Evolutionary conservation across 2,329 filamentous ascomycete genomes (phyloP), one percentile per base, ranked within the genome.

Genomic region (Colletotrichum sp.): DNA sequence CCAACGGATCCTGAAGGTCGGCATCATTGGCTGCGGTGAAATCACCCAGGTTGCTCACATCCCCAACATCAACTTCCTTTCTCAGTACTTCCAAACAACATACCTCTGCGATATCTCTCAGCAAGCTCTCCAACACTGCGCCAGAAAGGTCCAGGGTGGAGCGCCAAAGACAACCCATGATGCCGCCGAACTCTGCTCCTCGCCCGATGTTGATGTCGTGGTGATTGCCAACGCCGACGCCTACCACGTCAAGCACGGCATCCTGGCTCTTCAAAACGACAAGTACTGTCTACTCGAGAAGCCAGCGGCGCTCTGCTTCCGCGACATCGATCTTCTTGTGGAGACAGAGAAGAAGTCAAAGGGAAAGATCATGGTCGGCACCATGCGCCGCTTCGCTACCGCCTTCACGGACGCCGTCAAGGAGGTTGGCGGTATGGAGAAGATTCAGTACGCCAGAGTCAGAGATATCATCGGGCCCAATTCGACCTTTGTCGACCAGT

Each of bases 221-320:
- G 84, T 93, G 77, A 85, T 92, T 69, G 84, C 85, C 36, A 90
- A 85, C 36, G 83, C 87, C 5, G 88, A 92, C 77, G 90, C 89
- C 26, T 91, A 87, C 76, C 92, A 93, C 80, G 86, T 86, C n/a
- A 76, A 82, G 6, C 88, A 91, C 72, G 87, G 86, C 4, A 84
- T 92, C 30, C 79, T 87, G 0, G 90, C 91, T 0, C 84, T 93
- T 2, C 77, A 88, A 69, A 82, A 88, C 18, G 86, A 88, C 69
- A 93, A 93, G 80, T 84, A 89, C 76, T 88, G 89, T 13, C 86
- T 93, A 75, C 83, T 93, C 6, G 91, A 93, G 80, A 92, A 92
- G 73, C 92, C 92, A 0, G 79, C 91, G 3, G 86, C 90, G 0
- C 79, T 93, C 6, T 89, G 85, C 28, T 81, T 89, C 24, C 84